These are phyloP conservation scores for Ilyonectria sp. DNA, from an alignment of 2,329 filamentous ascomycete species.

Conservation along the genomic window DNA sequence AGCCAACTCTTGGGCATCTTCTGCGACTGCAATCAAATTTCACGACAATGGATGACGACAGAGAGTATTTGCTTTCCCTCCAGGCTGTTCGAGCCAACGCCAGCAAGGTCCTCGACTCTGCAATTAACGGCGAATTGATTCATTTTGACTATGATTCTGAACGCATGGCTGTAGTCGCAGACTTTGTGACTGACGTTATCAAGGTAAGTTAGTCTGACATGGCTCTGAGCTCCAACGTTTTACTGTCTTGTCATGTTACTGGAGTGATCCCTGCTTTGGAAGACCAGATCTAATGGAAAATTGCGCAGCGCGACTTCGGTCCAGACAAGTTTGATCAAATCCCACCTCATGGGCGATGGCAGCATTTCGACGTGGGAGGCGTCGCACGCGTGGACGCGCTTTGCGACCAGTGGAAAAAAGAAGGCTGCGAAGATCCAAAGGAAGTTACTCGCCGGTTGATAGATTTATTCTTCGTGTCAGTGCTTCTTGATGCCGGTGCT, in stretches of 20 bases:
- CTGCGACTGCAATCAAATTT: not conserved
- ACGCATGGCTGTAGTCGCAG: conserved; percentile 56
- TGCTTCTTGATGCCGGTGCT: conserved; percentile 70
- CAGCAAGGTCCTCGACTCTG: conserved; percentile 52
- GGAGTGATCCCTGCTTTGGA: not conserved
- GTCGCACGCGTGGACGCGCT: conserved; percentile 64
- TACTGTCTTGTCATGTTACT: not conserved
- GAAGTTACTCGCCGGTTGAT: conserved; percentile 69
- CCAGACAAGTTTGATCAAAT: conserved; percentile 63
- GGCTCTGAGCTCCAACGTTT: not conserved
- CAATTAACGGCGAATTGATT: conserved; percentile 55
- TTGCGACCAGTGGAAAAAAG: conserved; percentile 61
- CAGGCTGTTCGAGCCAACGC: conserved; percentile 56
- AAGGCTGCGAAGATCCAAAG: conserved; percentile 55
- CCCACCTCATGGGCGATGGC: conserved; percentile 72
- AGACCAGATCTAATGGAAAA: not conserved
- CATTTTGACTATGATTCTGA: conserved; percentile 60
- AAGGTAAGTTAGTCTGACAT: conserved; percentile 51
- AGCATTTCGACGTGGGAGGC: conserved; percentile 73
- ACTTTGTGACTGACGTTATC: conserved; percentile 61
- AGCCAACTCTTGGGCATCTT: not conserved
- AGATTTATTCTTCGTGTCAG: conserved; percentile 74
- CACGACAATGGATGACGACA: conserved; percentile 29
- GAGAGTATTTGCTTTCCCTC: conserved; percentile 54
- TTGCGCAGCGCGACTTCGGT: conserved; percentile 63